A percentile compares a stretch with the other conserved stretches of the same genome.
Evolutionary conservation across 2,329 filamentous ascomycete species (phyloP).

Genomic region (Penicillium sp.): DNA sequence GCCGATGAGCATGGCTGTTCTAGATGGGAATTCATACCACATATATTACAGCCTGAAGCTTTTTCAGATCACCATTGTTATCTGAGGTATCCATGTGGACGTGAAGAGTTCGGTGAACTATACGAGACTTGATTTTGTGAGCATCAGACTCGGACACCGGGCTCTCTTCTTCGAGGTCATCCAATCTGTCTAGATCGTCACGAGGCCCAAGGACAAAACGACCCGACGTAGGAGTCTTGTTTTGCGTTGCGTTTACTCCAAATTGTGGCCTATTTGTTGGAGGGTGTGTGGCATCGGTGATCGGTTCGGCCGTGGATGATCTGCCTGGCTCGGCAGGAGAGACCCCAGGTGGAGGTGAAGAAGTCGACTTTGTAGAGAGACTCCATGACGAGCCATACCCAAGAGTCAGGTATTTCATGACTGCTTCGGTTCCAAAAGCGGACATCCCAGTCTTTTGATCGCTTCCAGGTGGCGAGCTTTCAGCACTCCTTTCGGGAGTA

Average conservation of each 20-base stretch:
- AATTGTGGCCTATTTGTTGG: background rate
- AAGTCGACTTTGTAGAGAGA: slow-evolving; percentile 33
- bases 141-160: slow-evolving; percentile 18
- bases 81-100: slow-evolving; percentile 32
- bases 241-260: background rate
- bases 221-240: background rate
- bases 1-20: background rate
- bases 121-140: slow-evolving; percentile 28
- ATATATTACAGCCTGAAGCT: slow-evolving; percentile 44
- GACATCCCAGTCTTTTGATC: slow-evolving; percentile 28
- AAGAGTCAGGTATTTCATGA: slow-evolving; percentile 51
- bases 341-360: slow-evolving; percentile 26
- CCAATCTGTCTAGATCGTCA: slow-evolving; percentile 38
- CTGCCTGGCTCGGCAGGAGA: slow-evolving; percentile 26
- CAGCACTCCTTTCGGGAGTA: slow-evolving; percentile 15
- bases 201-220: slow-evolving; percentile 27
- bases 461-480: slow-evolving; percentile 15
- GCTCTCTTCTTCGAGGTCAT: slow-evolving; percentile 30
- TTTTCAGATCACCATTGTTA: slow-evolving; percentile 18
- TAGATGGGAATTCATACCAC: slow-evolving; percentile 31
- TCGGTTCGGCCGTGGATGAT: slow-evolving; percentile 1
- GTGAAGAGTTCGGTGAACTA: slow-evolving; percentile 37
- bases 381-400: slow-evolving; percentile 52
- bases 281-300: background rate
- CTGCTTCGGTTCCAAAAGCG: slow-evolving; percentile 41